phyloP scores from a whole-genome alignment of 2,329 filamentous ascomycete genomes.

The Fusarium sacchari region DNA sequence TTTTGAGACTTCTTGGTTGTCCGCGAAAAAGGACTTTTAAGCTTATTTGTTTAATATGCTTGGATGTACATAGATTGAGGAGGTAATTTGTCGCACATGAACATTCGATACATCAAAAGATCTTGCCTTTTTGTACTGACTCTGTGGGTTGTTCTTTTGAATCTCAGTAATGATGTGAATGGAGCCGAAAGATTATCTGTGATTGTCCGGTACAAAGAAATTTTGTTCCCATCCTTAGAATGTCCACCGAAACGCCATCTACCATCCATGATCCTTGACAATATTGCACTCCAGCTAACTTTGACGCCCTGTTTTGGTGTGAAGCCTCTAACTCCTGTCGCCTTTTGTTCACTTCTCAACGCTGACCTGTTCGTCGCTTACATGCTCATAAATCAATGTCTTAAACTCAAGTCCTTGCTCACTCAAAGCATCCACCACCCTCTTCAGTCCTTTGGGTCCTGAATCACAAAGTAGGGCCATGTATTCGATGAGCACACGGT shows the following conservation, averaged over 20 bases:
- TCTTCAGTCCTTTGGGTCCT: background rate
- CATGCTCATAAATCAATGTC: background rate
- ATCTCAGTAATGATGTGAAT: background rate
- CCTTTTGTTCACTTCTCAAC: background rate
- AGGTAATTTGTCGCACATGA: background rate
- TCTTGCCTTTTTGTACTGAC: background rate
- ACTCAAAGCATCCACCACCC: background rate
- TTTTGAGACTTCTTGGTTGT: background rate
- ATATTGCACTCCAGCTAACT: background rate
- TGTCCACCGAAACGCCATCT: accelerated
- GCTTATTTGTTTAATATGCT: conserved; percentile 26
- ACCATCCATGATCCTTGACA: background rate
- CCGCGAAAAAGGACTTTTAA: conserved; percentile 4
- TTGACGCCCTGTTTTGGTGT: background rate
- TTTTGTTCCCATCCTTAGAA: accelerated
- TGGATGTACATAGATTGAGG: background rate
- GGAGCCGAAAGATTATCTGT: background rate
- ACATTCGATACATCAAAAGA: background rate
- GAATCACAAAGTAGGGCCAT: background rate
- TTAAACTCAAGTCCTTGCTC: background rate
- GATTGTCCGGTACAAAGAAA: no score
- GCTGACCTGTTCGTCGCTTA: background rate
- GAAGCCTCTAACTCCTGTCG: background rate
- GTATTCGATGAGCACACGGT: background rate
- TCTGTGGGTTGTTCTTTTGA: no score